A percentile compares a stretch with the other conserved stretches of the same genome.
Evolutionary conservation across 345 rosid genomes (phyloP).

Genomic region (Turnera subulata): DNA sequence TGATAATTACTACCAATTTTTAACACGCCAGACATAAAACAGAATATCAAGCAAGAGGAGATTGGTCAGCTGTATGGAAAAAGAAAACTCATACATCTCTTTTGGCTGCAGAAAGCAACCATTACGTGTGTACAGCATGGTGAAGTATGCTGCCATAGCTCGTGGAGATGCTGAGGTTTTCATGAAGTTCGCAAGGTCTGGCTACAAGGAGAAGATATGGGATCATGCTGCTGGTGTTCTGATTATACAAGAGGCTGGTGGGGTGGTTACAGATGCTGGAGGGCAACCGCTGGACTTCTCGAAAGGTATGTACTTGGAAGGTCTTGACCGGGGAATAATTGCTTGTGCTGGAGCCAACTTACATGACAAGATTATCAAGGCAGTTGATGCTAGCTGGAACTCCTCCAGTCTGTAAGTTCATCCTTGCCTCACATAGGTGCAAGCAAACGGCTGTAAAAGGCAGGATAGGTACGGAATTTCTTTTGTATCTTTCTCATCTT

Average conservation of each 20-base stretch:
- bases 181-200: slow-evolving; percentile 51
- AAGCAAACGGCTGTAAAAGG: no score
- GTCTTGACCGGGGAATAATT: slow-evolving; percentile 49
- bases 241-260: slow-evolving; percentile 50
- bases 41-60: not conserved
- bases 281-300: slow-evolving; percentile 45
- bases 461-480: no score
- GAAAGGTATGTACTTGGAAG: slow-evolving; percentile 39
- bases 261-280: slow-evolving; percentile 54
- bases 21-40: no score
- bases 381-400: slow-evolving; percentile 58
- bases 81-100: slow-evolving; percentile 1
- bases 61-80: slow-evolving; percentile 7
- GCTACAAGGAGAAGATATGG: slow-evolving; percentile 62
- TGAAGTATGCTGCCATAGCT: slow-evolving; percentile 55
- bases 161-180: slow-evolving; percentile 52
- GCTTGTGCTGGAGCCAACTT: slow-evolving; percentile 38
- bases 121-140: slow-evolving; percentile 55
- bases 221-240: slow-evolving; percentile 54
- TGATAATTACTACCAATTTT: no score
- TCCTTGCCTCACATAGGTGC: not conserved
- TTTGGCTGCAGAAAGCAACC: slow-evolving; percentile 43
- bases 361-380: slow-evolving; percentile 40
- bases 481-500: no score
- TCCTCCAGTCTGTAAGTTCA: slow-evolving; percentile 39